Base-by-base conservation (phyloP, 768 basidiomycete species). In the Mycena vitilis region DNA sequence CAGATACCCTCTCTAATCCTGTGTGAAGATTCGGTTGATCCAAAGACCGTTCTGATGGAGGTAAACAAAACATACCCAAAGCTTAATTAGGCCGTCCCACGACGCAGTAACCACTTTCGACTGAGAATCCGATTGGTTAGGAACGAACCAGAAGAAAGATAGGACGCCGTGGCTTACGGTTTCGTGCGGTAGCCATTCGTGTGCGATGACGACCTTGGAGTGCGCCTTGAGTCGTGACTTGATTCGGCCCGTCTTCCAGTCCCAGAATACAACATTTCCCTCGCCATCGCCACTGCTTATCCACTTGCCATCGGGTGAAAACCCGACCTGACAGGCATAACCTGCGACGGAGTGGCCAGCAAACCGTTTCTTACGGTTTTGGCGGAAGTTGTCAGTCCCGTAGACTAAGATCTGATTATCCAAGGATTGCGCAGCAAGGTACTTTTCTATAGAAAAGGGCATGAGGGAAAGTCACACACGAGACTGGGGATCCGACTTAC, bases 391-490 rank as follows among this genome's bases (percentile, higher is more conserved):
- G 78, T 99, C 98, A 40, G 97, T 95, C 78, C 94, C 96, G 79
- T 98, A 99, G 61, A 99, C 89, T 30, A 99, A 86, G 76, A 99
- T 98, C 78, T 99, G 98, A 79, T 99, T 99, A 80, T 99, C 98
- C 66, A 99, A 86, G 30, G 95, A 97, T 78, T 99, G 98, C 8
- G 95, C 96, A 20, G 98, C 97, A 71, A 99, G 94, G 82, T 96
- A 98, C 85, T 98, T 98, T 76, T 92, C 96, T 86, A 69, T 25
- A 73, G 60, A 65, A 69, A 45, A 52, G 38, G 45, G 45, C 45
- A 54, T 73, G 66, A 63, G 25, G 69, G 54, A 53, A 44, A 53
- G 54, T 65, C 55, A 38, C 51, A 30, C 11, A 12, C 51, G 66
- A 68, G 38, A n/a, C 62, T 63, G 63, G 44, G 15, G 23, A 4